Percentiles rank a stretch among this genome's conserved stretches.
These are phyloP conservation scores for Salisapilia sapeloensis DNA, from an alignment of 352 stramenopile species.

Conservation along the genomic window DNA sequence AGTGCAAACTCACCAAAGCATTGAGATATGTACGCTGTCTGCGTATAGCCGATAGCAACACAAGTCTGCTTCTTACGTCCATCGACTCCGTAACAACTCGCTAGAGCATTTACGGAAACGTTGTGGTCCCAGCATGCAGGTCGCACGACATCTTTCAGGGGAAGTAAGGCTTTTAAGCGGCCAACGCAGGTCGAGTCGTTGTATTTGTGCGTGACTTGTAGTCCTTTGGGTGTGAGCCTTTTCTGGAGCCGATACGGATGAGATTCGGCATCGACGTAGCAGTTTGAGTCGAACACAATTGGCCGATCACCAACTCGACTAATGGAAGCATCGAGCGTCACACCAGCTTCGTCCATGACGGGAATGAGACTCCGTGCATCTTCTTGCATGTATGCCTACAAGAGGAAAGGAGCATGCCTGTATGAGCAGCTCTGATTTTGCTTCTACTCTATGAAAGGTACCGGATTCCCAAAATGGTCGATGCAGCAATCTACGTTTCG, in stretches of 20 bases:
- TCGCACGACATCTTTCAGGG: slow-evolving; percentile 24
- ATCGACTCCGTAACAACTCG: slow-evolving; percentile 43
- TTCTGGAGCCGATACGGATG: slow-evolving; percentile 44
- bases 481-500: slow-evolving; percentile 44
- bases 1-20: slow-evolving; percentile 50
- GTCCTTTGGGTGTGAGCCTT: slow-evolving; percentile 13
- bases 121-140: slow-evolving; percentile 79
- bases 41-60: slow-evolving; percentile 63
- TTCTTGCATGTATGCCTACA: slow-evolving; percentile 31
- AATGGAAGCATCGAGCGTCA: slow-evolving; percentile 25
- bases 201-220: slow-evolving; percentile 31
- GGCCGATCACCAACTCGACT: slow-evolving; percentile 54
- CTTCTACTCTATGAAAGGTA: slow-evolving; percentile 3
- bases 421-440: not conserved
- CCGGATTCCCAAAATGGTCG: slow-evolving; percentile 65
- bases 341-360: slow-evolving; percentile 49
- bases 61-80: slow-evolving; percentile 33
- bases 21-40: slow-evolving; percentile 61
- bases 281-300: slow-evolving; percentile 51
- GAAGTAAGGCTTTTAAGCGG: slow-evolving; percentile 21
- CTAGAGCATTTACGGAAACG: slow-evolving; percentile 41
- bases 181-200: slow-evolving; percentile 34
- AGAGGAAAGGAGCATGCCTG: not conserved
- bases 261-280: slow-evolving; percentile 35
- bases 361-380: too few relatives aligned